A percentile compares a stretch with the other conserved stretches of the same genome.
phyloP scores from a whole-genome alignment of 2,329 filamentous ascomycete genomes.

The Furcasterigmium furcatum region DNA sequence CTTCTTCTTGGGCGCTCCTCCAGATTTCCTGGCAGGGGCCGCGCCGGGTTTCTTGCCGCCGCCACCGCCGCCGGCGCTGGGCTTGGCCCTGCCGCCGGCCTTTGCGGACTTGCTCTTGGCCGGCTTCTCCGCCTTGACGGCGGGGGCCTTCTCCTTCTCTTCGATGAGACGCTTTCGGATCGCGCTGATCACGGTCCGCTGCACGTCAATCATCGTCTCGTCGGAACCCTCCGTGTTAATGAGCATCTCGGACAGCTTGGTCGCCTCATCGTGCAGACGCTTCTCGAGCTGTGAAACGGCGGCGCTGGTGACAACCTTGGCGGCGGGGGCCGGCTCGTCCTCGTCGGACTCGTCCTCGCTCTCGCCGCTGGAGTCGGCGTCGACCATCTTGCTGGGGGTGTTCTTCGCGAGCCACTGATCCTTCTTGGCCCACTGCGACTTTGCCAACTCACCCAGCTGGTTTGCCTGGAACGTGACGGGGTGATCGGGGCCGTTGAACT shows the following conservation, averaged over 20 bases:
- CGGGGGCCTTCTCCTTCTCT: conserved; percentile 63
- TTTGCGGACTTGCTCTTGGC: conserved; percentile 49
- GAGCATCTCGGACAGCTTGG: conserved; percentile 52
- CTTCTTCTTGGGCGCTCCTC: conserved; percentile 45
- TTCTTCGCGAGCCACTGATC: conserved; percentile 77
- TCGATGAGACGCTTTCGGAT: conserved; percentile 71
- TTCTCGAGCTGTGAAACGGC: conserved; percentile 51
- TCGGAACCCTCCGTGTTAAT: conserved; percentile 48
- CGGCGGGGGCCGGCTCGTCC: conserved; percentile 60
- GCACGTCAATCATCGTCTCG: conserved; percentile 49
- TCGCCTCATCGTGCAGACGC: conserved; percentile 53
- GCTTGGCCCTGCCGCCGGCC: conserved; percentile 51
- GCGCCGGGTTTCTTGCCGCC: conserved; percentile 38
- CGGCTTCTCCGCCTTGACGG: conserved; percentile 55
- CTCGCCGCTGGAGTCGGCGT: conserved; percentile 59
- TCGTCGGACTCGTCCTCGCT: conserved; percentile 72
- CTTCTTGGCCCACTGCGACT: conserved; percentile 73
- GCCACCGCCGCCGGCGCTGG: conserved; percentile 20
- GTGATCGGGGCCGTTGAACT: conserved; percentile 78
- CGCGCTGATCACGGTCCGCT: conserved; percentile 59
- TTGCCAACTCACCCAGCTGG: conserved; percentile 71
- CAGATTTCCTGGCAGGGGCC: conserved; percentile 26
- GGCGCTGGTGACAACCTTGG: conserved; percentile 35
- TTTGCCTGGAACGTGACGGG: conserved; percentile 70
- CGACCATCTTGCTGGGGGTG: conserved; percentile 49